Evolutionary conservation across 495 filamentous ascomycete species (phyloP).

Genomic region (Aspergillus heteromorphus): DNA sequence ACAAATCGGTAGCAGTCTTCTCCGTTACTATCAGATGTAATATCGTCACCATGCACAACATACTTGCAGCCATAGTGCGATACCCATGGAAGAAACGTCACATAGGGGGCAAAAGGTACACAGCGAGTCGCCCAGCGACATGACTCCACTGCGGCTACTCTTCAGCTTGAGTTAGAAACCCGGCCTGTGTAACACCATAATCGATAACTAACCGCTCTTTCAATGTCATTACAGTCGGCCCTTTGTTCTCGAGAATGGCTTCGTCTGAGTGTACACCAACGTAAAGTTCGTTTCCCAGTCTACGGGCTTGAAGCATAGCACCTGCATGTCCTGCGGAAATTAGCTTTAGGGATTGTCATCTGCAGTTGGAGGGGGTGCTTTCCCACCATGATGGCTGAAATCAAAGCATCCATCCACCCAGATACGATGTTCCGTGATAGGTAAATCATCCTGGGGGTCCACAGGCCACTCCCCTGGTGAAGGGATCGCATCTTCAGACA

Average conservation of each 20-base stretch:
- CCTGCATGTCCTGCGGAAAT: conserved; percentile 74
- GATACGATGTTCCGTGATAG: conserved; percentile 65
- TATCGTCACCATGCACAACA: conserved; percentile 88
- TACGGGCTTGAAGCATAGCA: conserved; percentile 89
- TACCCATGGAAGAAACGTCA: conserved; percentile 89
- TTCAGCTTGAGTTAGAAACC: conserved; percentile 28
- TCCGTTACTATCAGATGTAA: conserved; percentile 77
- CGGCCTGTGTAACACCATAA: neutral
- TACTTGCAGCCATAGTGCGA: conserved; percentile 88
- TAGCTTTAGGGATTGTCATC: conserved; percentile 7
- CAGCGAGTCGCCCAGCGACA: conserved; percentile 88
- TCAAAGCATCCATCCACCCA: conserved; percentile 99
- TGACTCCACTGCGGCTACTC: conserved; percentile 79
- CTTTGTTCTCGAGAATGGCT: conserved; percentile 92
- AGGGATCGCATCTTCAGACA: conserved; percentile 33
- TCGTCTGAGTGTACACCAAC: conserved; percentile 95
- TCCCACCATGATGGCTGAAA: conserved; percentile 89
- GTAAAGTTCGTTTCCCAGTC: conserved; percentile 75
- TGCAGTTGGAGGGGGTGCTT: neutral
- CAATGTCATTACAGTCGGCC: conserved; percentile 93
- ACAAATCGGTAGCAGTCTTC: conserved; percentile 97
- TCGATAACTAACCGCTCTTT: conserved; percentile 62
- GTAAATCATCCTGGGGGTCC: conserved; percentile 57
- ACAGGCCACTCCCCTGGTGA: conserved; percentile 57
- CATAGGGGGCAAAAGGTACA: conserved; percentile 85